These are phyloP conservation scores for Vitis riparia DNA, from an alignment of 164 flowering plant genomes.

Conservation along the genomic window DNA sequence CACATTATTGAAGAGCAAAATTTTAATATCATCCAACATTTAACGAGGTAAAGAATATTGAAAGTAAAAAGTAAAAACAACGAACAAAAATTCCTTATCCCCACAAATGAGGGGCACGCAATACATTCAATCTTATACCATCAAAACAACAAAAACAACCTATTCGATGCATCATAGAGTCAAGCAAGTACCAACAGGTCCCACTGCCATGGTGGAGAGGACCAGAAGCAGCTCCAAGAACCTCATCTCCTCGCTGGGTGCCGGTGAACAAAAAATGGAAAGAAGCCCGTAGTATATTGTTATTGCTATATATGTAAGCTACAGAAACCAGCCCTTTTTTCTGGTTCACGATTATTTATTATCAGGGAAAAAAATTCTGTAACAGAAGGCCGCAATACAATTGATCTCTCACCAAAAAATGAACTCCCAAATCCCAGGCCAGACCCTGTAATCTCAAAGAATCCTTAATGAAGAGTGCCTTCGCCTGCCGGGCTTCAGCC, in stretches of 20 bases:
- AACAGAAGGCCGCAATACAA: constrained; percentile 19
- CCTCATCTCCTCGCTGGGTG: background rate
- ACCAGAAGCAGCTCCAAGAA: background rate
- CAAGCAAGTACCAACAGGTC: constrained; percentile 2
- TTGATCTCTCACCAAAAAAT: constrained; percentile 3
- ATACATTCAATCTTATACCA: constrained; percentile 7
- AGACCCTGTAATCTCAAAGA: constrained; percentile 21
- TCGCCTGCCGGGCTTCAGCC: constrained; percentile 52
- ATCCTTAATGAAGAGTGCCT: constrained; percentile 32
- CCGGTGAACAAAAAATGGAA: constrained; percentile 1
- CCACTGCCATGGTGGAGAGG: too few species aligned
- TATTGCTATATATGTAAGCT: constrained; percentile 7
- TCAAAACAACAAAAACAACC: background rate
- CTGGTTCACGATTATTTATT: constrained; percentile 22
- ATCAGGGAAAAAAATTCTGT: constrained; percentile 4
- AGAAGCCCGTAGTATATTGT: background rate
- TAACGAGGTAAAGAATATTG: background rate
- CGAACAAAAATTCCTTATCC: constrained; percentile 17
- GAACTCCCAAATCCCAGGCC: constrained; percentile 8
- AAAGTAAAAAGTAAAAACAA: background rate
- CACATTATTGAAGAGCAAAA: background rate
- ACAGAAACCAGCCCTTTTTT: constrained; percentile 19
- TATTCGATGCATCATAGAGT: background rate
- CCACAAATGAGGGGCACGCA: constrained; percentile 25
- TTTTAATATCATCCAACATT: background rate